Conservation (phyloP, 257 asterid species). For the Solanum pimpinellifolium region DNA sequence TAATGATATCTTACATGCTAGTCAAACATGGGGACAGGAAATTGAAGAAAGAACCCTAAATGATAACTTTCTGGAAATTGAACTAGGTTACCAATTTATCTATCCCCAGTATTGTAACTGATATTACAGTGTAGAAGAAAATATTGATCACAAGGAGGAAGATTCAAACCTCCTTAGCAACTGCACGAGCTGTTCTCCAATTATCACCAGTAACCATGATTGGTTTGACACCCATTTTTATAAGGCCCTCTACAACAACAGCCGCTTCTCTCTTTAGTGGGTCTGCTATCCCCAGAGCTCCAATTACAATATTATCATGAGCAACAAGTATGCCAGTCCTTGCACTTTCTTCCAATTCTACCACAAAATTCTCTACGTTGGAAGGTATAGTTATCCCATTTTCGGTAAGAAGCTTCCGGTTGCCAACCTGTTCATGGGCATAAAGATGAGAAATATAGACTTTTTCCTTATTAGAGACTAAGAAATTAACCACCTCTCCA, state of each 20-base stretch:
- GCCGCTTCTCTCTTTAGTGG: constrained; percentile 97
- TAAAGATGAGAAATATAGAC: neutral
- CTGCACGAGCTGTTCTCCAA: constrained; percentile 96
- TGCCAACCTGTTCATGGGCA: constrained; percentile 56
- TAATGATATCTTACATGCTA: neutral
- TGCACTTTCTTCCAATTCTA: constrained; percentile 90
- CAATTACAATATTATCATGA: constrained; percentile 35
- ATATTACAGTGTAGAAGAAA: neutral
- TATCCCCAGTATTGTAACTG: neutral
- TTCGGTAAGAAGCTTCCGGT: constrained; percentile 71
- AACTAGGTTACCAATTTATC: neutral
- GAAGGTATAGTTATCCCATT: constrained; percentile 37
- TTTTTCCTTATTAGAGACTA: neutral
- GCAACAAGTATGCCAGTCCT: constrained; percentile 88
- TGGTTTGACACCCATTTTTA: constrained; percentile 82
- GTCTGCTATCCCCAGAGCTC: constrained; percentile 93
- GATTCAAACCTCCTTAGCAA: constrained; percentile 78
- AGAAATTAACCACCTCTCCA: neutral
- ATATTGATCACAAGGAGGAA: neutral
- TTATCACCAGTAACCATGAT: constrained; percentile 99
- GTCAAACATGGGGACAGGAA: neutral
- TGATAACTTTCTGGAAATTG: neutral
- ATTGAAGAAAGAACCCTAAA: neutral
- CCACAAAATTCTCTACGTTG: constrained; percentile 60
- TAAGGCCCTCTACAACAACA: constrained; percentile 81